Evolutionary conservation across 2,329 filamentous ascomycete species (phyloP), one percentile per base, ranked within the genome.

Genomic region (Fusarium sublunatum): DNA sequence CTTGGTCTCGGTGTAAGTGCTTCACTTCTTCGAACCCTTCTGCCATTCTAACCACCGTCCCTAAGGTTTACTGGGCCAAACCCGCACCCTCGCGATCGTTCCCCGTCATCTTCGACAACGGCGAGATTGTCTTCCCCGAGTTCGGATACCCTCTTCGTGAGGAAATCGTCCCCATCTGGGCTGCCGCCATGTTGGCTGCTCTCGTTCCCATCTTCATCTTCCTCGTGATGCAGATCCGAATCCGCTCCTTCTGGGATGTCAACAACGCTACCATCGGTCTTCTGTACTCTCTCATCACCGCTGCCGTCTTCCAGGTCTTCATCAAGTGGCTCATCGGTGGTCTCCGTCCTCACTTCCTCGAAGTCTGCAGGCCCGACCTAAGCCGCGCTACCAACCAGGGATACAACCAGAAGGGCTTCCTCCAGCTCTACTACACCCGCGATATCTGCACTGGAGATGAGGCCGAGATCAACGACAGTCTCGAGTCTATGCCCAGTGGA

Each of bases 221-320:
- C 68, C 75, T 90, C 3, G 65, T 87, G 50, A 83, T 88, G 77
- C 89, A 92, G 74, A 82, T 91, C 65, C 85, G 88, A 44, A 81
- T 91, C 42, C 84, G 86, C 52, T 88, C 84, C 7, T 89, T 89
- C 77, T 89, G 86, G 87, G 87, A 89, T 53, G 78, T 86, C 70
- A 91, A 91, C 79, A 92, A 92, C 72, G 89, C 84, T 40, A 78
- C 88, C 44, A 81, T 91, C 43, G 90, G 89, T 12, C 82, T 92
- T 0, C 76, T 91, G 1, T 92, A 92, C 79, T 81, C 85, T 1
- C 82, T 91, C 61, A 90, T 91, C 75, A 80, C 83, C 6, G 88
- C 88, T 4, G 87, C 88, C n/a, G 85, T 92, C 45, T 91, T 92
- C 78, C 90, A 92, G 70, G 89, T 92, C 65, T 88, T 91, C 70